Evolutionary conservation across 2,329 filamentous ascomycete species (phyloP).

Genomic region (Parastagonospora nodorum): DNA sequence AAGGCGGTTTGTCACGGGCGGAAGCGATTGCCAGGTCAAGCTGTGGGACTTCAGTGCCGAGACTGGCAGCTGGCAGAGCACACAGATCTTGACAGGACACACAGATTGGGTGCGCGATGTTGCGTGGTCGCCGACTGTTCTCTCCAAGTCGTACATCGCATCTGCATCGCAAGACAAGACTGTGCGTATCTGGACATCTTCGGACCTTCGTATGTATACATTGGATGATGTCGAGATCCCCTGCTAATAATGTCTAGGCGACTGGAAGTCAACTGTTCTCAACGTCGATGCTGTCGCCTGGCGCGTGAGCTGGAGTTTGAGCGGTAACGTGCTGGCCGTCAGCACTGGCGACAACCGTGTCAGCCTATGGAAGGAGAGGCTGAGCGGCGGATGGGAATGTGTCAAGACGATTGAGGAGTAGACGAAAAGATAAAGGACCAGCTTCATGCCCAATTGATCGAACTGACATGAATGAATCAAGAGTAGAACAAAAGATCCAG

Average conservation of each 20-base stretch:
- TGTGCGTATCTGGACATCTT: conserved; percentile 88
- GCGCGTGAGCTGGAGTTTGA: conserved; percentile 97
- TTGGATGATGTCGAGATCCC: not conserved
- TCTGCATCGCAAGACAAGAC: conserved; percentile 96
- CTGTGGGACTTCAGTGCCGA: conserved; percentile 78
- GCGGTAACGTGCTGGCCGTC: conserved; percentile 93
- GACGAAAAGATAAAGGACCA: not conserved
- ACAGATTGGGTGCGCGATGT: conserved; percentile 97
- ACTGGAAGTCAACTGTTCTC: conserved; percentile 86
- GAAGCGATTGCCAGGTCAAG: conserved; percentile 91
- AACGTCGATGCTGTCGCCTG: conserved; percentile 89
- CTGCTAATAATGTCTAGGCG: conserved; percentile 58
- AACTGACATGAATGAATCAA: not conserved
- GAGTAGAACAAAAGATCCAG: too few relatives aligned
- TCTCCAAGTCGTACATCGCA: conserved; percentile 96
- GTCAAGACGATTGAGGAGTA: conserved; percentile 95
- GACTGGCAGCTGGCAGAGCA: conserved; percentile 57
- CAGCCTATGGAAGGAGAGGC: conserved; percentile 96
- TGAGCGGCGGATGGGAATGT: conserved; percentile 95
- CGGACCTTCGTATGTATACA: conserved; percentile 41
- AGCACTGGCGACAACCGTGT: conserved; percentile 96
- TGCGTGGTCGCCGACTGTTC: conserved; percentile 91
- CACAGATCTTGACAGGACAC: conserved; percentile 72
- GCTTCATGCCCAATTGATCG: too few relatives aligned
- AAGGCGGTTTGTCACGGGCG: conserved; percentile 89